A percentile compares a stretch with the other conserved stretches of the same genome.
These are phyloP conservation scores for Ustilago tritici DNA, from an alignment of 1,284 basidiomycete species.

Conservation along the genomic window DNA sequence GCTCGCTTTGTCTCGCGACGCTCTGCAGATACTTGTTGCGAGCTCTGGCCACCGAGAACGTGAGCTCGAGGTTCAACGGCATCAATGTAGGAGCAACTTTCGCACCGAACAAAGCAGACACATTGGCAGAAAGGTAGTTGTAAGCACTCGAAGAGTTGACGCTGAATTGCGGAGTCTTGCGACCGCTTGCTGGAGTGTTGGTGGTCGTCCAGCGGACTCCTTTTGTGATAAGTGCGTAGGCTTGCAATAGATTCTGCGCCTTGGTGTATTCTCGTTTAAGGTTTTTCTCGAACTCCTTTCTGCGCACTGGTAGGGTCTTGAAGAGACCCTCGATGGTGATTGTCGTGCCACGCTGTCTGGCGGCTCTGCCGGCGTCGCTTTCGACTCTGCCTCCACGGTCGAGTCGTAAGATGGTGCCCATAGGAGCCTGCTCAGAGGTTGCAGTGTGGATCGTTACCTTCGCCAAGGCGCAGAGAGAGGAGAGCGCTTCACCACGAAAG, in stretches of 20 bases:
- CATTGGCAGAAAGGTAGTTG: constrained; percentile 74
- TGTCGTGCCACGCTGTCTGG: constrained; percentile 89
- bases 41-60: constrained; percentile 24
- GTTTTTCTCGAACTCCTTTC: constrained; percentile 91
- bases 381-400: constrained; percentile 51
- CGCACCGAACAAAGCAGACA: constrained; percentile 85
- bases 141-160: constrained; percentile 77
- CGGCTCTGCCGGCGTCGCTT: constrained; percentile 71
- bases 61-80: constrained; percentile 75
- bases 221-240: constrained; percentile 83
- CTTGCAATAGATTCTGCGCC: constrained; percentile 82
- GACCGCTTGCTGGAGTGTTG: constrained; percentile 79
- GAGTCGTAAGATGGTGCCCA: constrained; percentile 65
- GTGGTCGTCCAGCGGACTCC: constrained; percentile 82
- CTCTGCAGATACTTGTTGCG: constrained; percentile 1
- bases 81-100: constrained; percentile 82
- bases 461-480: constrained; percentile 88
- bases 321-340: constrained; percentile 83
- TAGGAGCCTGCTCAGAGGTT: constrained; percentile 58
- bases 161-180: constrained; percentile 79
- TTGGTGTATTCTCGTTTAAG: constrained; percentile 91
- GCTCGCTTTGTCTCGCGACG: not conserved
- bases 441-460: constrained; percentile 71
- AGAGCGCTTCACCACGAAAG: constrained; percentile 94
- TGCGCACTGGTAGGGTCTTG: constrained; percentile 84